These are phyloP conservation scores for Rhodotorula sp. DNA, from an alignment of 1,284 basidiomycete species.

Conservation along the genomic window DNA sequence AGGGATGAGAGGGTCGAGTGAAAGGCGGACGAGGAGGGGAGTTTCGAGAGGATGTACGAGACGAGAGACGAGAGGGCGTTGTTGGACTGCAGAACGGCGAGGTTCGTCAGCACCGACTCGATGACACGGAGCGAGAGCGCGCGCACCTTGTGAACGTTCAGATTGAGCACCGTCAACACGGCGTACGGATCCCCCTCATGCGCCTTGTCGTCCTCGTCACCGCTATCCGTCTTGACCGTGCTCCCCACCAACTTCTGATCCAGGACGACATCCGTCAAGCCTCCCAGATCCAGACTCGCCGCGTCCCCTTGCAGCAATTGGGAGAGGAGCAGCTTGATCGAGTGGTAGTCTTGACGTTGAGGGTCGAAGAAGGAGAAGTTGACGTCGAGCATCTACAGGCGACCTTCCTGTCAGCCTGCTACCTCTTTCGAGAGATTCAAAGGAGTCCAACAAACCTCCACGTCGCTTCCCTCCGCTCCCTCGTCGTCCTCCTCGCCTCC, in stretches of 20 bases:
- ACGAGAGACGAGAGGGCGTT: constrained; percentile 67
- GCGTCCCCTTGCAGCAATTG: constrained; percentile 84
- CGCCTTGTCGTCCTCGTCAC: constrained; percentile 20
- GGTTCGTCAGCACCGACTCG: not conserved
- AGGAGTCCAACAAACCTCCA: constrained; percentile 6
- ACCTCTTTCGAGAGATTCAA: too few species aligned
- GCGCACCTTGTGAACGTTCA: constrained; percentile 69
- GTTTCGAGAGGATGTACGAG: constrained; percentile 66
- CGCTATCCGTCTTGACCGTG: constrained; percentile 86
- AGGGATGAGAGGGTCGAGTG: constrained; percentile 35
- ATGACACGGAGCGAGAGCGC: too few species aligned
- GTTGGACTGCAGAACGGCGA: constrained; percentile 57
- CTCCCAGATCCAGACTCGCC: constrained; percentile 63
- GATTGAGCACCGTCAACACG: constrained; percentile 76
- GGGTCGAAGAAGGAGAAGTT: constrained; percentile 91
- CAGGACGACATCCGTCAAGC: constrained; percentile 74
- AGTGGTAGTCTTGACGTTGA: constrained; percentile 77
- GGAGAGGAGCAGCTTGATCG: constrained; percentile 71
- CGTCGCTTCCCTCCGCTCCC: constrained; percentile 2
- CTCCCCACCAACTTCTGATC: constrained; percentile 74
- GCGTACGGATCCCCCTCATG: constrained; percentile 36
- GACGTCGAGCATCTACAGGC: constrained; percentile 64
- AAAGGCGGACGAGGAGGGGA: constrained; percentile 54
- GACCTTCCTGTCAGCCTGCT: too few species aligned
- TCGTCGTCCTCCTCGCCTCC: constrained; percentile 12